A percentile compares a stretch with the other conserved stretches of the same genome.
Conservation (phyloP, 345 rosid genomes). For the Hypericum perforatum region DNA sequence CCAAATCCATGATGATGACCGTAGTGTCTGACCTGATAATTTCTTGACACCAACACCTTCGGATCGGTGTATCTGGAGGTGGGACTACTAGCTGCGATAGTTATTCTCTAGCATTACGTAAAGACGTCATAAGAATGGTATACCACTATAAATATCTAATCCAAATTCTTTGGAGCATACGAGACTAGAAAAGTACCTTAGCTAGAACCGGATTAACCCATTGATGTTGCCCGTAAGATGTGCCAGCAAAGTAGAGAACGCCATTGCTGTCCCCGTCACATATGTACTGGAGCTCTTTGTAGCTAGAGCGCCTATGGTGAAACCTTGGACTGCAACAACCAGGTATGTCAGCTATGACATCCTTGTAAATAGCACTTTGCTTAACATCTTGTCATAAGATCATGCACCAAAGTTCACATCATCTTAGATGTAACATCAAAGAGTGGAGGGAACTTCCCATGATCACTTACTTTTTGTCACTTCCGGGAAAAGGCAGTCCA, state of each 20-base stretch:
- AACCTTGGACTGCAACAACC: slow-evolving; percentile 38
- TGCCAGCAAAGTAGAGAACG: slow-evolving; percentile 75
- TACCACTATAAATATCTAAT: too few species aligned
- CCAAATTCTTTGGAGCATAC: neutral
- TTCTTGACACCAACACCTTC: slow-evolving; percentile 71
- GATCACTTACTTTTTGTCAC: slow-evolving; percentile 45
- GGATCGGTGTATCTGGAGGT: slow-evolving; percentile 80
- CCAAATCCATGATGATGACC: neutral
- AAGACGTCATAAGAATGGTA: neutral
- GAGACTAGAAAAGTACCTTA: slow-evolving; percentile 34
- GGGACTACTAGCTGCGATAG: slow-evolving; percentile 73
- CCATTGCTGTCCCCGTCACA: slow-evolving; percentile 99
- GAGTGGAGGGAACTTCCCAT: neutral
- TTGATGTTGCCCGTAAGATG: slow-evolving; percentile 81
- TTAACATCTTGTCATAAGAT: neutral
- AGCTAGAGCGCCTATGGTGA: slow-evolving; percentile 83
- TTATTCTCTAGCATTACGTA: slow-evolving; percentile 47
- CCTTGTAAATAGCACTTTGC: neutral
- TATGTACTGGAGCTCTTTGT: slow-evolving; percentile 88
- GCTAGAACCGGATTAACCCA: slow-evolving; percentile 95
- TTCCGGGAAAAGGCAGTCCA: slow-evolving; percentile 34
- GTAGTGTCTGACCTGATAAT: slow-evolving; percentile 51
- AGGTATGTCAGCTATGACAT: neutral
- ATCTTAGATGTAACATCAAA: neutral
- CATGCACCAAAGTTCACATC: too few species aligned